phyloP scores from a whole-genome alignment of 805 yeast genomes.

The Wickerhamomyces bisporus region DNA sequence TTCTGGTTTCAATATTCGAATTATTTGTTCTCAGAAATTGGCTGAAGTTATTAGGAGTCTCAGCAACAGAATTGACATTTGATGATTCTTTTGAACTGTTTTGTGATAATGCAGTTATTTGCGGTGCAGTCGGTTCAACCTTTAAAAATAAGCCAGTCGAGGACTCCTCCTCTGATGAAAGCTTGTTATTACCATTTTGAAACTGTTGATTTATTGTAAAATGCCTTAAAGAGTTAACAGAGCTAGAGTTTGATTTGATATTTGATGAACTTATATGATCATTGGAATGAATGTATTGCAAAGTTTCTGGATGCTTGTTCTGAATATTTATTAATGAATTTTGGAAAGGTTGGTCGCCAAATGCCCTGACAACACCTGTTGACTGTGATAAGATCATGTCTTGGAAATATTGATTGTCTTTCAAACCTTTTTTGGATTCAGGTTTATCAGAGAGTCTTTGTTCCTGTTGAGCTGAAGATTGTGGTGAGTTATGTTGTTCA shows the following conservation, averaged over 20 bases:
- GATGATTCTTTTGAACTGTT: conserved; percentile 15
- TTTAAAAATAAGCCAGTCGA: conserved; percentile 18
- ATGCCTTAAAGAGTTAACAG: conserved; percentile 21
- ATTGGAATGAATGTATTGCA: conserved; percentile 25
- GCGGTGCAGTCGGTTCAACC: conserved; percentile 13
- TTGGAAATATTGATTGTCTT: conserved; percentile 30
- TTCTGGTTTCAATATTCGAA: conserved; percentile 53
- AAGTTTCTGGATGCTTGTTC: conserved; percentile 5
- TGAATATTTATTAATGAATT: conserved; percentile 19
- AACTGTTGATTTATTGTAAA: conserved; percentile 15
- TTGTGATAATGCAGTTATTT: conserved; percentile 24
- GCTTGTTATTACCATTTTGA: background rate
- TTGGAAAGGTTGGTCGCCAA: conserved; percentile 27
- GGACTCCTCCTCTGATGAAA: conserved; percentile 16
- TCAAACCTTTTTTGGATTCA: conserved; percentile 16
- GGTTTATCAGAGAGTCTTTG: background rate
- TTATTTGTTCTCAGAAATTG: conserved; percentile 35
- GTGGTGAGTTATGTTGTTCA: background rate
- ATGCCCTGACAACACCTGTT: conserved; percentile 42
- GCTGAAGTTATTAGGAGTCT: conserved; percentile 33
- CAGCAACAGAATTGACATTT: conserved; percentile 8
- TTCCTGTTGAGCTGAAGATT: background rate
- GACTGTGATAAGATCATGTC: conserved; percentile 46
- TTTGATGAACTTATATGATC: conserved; percentile 19
- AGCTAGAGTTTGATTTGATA: conserved; percentile 8